Conservation (phyloP, 2,329 filamentous ascomycete species). For the Teratosphaeria epicoccoides region DNA sequence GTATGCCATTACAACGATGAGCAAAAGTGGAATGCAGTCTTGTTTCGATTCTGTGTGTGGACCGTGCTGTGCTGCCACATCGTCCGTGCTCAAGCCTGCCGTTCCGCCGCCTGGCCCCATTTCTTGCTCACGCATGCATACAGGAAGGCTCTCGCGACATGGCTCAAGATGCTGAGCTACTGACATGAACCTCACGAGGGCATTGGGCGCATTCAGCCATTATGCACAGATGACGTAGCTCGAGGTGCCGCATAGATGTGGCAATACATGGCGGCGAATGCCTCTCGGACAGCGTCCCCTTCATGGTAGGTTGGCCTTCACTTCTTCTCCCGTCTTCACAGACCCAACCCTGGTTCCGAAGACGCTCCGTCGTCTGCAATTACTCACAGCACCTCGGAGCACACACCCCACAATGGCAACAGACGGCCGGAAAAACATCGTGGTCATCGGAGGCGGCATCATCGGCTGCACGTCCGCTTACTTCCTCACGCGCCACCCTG, state of each 20-base stretch:
- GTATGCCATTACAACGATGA: constrained; percentile 12
- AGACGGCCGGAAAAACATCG: constrained; percentile 22
- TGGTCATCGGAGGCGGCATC: constrained; percentile 63
- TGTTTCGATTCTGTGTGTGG: background rate
- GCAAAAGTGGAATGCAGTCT: constrained; percentile 1
- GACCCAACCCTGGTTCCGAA: constrained; percentile 1
- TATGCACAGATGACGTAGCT: background rate
- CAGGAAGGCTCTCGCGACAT: no score
- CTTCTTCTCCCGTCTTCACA: background rate
- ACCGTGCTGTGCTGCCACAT: background rate
- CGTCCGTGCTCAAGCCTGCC: constrained; percentile 1
- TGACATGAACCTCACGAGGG: no score
- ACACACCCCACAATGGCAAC: constrained; percentile 17
- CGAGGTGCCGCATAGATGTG: background rate
- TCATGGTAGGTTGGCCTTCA: no score
- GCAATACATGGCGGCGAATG: no score
- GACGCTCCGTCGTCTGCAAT: background rate
- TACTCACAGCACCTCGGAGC: background rate
- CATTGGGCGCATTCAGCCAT: background rate
- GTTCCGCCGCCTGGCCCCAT: background rate
- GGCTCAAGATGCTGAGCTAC: no score
- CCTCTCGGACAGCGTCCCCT: no score
- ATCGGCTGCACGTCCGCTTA: constrained; percentile 90
- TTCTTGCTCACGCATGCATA: background rate
- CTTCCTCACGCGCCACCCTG: constrained; percentile 75